Percentiles rank a stretch among this genome's conserved stretches.
Conservation (phyloP, 202 grass and related monocot species). For the Cymbopogon flexuosus region DNA sequence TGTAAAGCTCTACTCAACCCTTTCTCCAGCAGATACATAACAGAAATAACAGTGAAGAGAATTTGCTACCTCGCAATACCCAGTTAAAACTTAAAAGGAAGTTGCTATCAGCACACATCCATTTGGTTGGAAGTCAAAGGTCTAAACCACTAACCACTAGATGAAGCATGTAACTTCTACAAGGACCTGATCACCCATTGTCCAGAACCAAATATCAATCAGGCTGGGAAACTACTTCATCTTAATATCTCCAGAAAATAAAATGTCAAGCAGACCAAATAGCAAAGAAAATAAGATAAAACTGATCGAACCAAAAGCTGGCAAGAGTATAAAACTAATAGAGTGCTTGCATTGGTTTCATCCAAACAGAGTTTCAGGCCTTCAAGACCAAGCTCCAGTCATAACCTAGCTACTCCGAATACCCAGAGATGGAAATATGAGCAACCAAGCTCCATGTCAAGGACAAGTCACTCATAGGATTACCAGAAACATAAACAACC, state of each 20-base stretch:
- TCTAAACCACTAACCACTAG: not conserved
- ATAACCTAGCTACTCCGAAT: slow-evolving; percentile 30
- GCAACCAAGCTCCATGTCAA: not conserved
- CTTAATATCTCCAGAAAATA: not conserved
- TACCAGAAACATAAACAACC: not conserved
- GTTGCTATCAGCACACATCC: not conserved
- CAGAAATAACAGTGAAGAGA: not conserved
- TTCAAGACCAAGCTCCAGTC: not conserved
- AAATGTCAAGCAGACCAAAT: not conserved
- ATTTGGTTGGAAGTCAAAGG: not conserved
- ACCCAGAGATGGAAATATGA: not conserved
- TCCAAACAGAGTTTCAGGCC: slow-evolving; percentile 24
- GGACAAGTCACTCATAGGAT: not conserved
- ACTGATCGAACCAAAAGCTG: not conserved
- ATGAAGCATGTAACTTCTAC: not conserved
- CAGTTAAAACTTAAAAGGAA: not conserved
- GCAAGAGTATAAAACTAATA: not conserved
- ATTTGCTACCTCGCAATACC: not conserved
- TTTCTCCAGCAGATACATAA: not conserved
- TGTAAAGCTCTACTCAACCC: not conserved
- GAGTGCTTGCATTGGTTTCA: slow-evolving; percentile 20
- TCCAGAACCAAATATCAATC: not conserved
- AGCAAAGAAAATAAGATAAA: not conserved
- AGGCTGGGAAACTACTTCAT: not conserved
- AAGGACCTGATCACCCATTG: not conserved